phyloP scores from a whole-genome alignment of 192 early-diverging fungal genomes.

The Paraglomus brasilianum region DNA sequence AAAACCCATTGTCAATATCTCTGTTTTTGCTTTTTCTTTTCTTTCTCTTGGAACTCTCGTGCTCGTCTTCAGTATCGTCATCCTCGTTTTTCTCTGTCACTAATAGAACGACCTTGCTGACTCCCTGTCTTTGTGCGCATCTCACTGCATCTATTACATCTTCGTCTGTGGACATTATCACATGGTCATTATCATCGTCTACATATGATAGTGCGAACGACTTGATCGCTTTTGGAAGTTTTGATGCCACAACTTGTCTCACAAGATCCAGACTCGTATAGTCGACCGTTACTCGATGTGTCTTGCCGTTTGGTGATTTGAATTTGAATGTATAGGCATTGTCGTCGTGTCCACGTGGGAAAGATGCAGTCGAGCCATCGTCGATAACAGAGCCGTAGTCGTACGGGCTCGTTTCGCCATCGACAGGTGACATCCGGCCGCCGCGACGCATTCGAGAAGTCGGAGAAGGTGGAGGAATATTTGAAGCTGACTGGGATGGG shows the following conservation, averaged over 20 bases:
- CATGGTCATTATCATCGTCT: slow-evolving; percentile 88
- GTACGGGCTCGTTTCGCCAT: slow-evolving; percentile 50
- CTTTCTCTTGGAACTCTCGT: neutral
- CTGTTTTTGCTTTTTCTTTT: slow-evolving; percentile 31
- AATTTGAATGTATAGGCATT: slow-evolving; percentile 67
- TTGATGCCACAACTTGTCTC: slow-evolving; percentile 55
- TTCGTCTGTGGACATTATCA: slow-evolving; percentile 69
- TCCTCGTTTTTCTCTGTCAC: slow-evolving; percentile 35
- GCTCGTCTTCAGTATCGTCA: neutral
- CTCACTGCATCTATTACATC: slow-evolving; percentile 84
- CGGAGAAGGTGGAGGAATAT: too few species aligned
- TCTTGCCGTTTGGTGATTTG: slow-evolving; percentile 65
- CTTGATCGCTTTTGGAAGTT: slow-evolving; percentile 36
- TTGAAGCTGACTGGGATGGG: slow-evolving; percentile 3
- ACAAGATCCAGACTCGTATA: slow-evolving; percentile 50
- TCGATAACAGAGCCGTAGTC: slow-evolving; percentile 48
- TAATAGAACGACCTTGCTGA: slow-evolving; percentile 70
- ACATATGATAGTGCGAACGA: slow-evolving; percentile 65
- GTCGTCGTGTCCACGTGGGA: slow-evolving; percentile 38
- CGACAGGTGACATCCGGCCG: slow-evolving; percentile 35
- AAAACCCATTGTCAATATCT: slow-evolving; percentile 31
- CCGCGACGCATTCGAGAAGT: too few species aligned
- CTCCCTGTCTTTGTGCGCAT: slow-evolving; percentile 74
- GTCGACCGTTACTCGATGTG: slow-evolving; percentile 67
- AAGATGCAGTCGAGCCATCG: slow-evolving; percentile 39